Percentiles rank a stretch among this genome's conserved stretches.
These are phyloP conservation scores for Solanum hybrid DNA, from an alignment of 305 asterid genomes.

Conservation along the genomic window DNA sequence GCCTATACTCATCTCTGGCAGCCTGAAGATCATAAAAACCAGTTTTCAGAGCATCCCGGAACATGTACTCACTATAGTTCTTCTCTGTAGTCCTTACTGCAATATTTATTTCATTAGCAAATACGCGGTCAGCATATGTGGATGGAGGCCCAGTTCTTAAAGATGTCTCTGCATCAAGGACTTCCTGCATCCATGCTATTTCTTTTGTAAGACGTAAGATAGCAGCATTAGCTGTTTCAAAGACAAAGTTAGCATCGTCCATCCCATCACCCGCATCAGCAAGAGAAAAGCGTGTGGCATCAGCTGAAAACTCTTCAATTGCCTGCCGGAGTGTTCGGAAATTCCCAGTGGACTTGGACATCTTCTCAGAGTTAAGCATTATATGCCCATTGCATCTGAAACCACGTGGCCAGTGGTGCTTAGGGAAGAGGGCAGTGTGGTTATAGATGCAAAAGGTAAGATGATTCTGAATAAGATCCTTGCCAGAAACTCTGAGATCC, in stretches of 20 bases:
- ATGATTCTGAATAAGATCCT: slow-evolving; percentile 96
- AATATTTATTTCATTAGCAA: slow-evolving; percentile 70
- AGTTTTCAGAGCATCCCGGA: slow-evolving; percentile 74
- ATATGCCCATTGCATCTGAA: slow-evolving; percentile 92
- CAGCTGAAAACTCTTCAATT: slow-evolving; percentile 86
- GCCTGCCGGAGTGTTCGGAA: slow-evolving; percentile 88
- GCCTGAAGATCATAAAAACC: slow-evolving; percentile 92
- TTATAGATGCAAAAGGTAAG: slow-evolving; percentile 81
- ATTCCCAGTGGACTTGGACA: slow-evolving; percentile 94
- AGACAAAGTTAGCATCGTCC: slow-evolving; percentile 91
- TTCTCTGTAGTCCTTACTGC: slow-evolving; percentile 62
- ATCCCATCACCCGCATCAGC: slow-evolving; percentile 99
- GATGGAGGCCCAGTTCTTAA: slow-evolving; percentile 42
- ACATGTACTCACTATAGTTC: slow-evolving; percentile 67
- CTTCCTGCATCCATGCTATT: slow-evolving; percentile 76
- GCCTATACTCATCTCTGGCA: slow-evolving; percentile 83
- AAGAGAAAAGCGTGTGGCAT: slow-evolving; percentile 85
- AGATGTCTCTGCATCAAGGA: slow-evolving; percentile 46
- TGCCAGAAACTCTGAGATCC: slow-evolving; percentile 91
- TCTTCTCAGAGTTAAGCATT: slow-evolving; percentile 84
- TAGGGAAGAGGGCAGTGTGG: slow-evolving; percentile 74
- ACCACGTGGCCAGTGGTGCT: slow-evolving; percentile 79
- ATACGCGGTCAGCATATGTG: slow-evolving; percentile 66
- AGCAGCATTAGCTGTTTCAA: slow-evolving; percentile 89
- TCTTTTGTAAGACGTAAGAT: slow-evolving; percentile 84